Base-by-base conservation (phyloP, 2,329 filamentous ascomycete species). In the Epichloe festucae region DNA sequence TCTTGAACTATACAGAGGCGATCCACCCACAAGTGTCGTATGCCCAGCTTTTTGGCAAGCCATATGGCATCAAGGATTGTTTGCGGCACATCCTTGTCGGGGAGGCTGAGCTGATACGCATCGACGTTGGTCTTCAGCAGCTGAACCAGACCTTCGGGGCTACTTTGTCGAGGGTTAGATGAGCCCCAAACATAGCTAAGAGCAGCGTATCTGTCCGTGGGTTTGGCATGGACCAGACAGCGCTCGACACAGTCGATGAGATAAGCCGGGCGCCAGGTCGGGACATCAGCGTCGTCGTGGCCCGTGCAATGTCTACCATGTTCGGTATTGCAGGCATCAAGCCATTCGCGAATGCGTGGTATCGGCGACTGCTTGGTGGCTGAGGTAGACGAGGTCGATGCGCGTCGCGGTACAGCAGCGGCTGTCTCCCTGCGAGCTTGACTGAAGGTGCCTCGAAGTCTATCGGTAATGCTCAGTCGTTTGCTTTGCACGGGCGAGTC, bases 11-110 rank as follows among this genome's bases (percentile, higher is more conserved):
- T 71, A 49, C 71, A 73, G 46, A 73, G 61, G 36, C 66, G 63
- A 54, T 75, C 73, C 36, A 75, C 67, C 73, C 73, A 75, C 19
- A 75, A 61, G 52, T 70, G 66, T 2, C 67, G 66, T 21, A 72
- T 63, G 1, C 67, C 68, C 11, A 74, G 60, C 59, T 71, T 72
- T 54, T 65, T 67, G 23, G 69, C 62, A 19, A 73, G 58, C 66
- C 69, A 71, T 54, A 73, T 70, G 53, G 70, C 70, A 54, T 73
- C 70, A n/a, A 66, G 51, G 50, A 73, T 68, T 4, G 70, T 71
- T 49, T 67, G 63, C 38, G 68, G 70, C 15, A 73, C 59, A 15
- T 69, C 66, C 8, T 60, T 56, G 15, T 72, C 69, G 4, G 66
- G 64, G 15, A 73, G 55, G 4, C 54, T 59, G 27, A 63, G 59